These are phyloP conservation scores for Zostera marina DNA, from an alignment of 116 monocot genomes.

Conservation along the genomic window DNA sequence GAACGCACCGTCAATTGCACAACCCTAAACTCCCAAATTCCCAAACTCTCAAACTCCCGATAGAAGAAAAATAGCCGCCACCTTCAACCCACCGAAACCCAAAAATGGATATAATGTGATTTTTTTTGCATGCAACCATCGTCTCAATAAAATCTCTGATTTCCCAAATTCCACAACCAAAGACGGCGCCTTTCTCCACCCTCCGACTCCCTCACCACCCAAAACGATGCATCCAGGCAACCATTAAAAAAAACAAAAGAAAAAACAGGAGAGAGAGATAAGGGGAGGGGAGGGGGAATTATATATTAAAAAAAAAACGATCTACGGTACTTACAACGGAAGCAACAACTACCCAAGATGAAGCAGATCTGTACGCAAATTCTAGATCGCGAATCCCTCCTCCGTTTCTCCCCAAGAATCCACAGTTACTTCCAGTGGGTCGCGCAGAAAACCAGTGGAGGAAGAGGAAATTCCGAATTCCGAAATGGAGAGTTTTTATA, in stretches of 20 bases:
- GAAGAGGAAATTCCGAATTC: too few species aligned
- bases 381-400: too few species aligned
- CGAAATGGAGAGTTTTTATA: too few species aligned
- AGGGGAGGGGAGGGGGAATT: too few species aligned
- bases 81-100: neutral
- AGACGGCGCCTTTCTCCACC: neutral
- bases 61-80: too few species aligned
- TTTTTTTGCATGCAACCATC: slow-evolving; percentile 2
- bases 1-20: too few species aligned
- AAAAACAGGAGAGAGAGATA: too few species aligned
- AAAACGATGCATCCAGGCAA: neutral
- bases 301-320: neutral
- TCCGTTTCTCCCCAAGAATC: too few species aligned
- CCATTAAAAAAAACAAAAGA: neutral
- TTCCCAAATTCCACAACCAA: neutral
- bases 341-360: too few species aligned
- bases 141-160: neutral
- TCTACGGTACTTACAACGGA: neutral
- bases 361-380: too few species aligned
- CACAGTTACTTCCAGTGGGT: too few species aligned
- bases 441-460: too few species aligned
- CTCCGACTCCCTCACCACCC: neutral
- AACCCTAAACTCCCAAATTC: neutral
- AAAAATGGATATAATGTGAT: neutral
- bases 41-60: neutral